Evolutionary conservation across 2,329 filamentous ascomycete genomes (phyloP).

Genomic region (Cladosporium sp.): DNA sequence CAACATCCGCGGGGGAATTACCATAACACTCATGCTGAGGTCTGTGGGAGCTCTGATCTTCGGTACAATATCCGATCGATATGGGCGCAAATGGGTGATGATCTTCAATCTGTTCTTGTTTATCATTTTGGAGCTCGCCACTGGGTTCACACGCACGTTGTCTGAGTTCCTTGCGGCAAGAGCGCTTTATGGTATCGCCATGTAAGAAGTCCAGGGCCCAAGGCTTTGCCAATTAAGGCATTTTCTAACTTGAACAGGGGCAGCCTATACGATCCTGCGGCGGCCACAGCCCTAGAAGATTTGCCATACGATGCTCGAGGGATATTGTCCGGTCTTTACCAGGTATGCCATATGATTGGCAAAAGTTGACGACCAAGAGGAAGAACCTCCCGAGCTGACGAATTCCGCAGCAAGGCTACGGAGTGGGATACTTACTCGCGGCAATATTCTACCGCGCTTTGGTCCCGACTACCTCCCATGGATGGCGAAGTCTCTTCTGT

Average conservation of each 20-base stretch:
- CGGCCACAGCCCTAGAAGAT: constrained; percentile 37
- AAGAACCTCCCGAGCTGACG: neutral
- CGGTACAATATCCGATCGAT: constrained; percentile 27
- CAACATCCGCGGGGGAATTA: constrained; percentile 24
- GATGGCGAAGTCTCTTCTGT: constrained; percentile 35
- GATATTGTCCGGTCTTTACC: constrained; percentile 31
- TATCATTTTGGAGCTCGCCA: constrained; percentile 34
- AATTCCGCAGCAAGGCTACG: constrained; percentile 31
- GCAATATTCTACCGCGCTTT: constrained; percentile 33
- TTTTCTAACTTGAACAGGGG: constrained; percentile 21
- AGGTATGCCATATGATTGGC: neutral
- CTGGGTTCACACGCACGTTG: constrained; percentile 34
- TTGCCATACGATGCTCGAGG: constrained; percentile 36
- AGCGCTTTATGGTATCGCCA: constrained; percentile 35
- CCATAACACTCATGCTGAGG: constrained; percentile 29
- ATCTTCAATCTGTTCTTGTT: constrained; percentile 34
- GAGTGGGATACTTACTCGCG: constrained; percentile 33
- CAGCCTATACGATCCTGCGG: constrained; percentile 30
- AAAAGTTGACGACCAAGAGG: neutral
- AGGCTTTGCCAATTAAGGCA: too few species aligned
- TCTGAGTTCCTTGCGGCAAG: constrained; percentile 35
- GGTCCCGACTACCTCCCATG: constrained; percentile 31
- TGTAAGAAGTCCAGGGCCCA: too few species aligned
- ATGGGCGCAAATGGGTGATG: constrained; percentile 33
- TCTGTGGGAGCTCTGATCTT: constrained; percentile 29